Percentiles rank a stretch among this genome's conserved stretches.
Conservation (phyloP, 768 basidiomycete species). For the Suillus weaverae region DNA sequence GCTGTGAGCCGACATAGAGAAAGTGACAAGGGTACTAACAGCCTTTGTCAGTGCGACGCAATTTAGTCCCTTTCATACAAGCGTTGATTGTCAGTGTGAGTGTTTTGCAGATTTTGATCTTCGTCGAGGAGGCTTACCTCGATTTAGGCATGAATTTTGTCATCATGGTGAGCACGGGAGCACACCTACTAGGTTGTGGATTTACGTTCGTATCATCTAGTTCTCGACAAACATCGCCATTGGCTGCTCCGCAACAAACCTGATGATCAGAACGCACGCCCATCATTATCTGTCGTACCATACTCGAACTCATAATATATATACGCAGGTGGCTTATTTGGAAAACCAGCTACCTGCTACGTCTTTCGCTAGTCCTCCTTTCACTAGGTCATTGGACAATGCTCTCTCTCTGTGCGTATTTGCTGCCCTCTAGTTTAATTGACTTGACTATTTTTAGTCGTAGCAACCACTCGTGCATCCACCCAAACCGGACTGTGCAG, state of each 20-base stretch:
- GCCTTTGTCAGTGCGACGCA: neutral
- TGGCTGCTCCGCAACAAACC: conserved; percentile 1
- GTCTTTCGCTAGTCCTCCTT: neutral
- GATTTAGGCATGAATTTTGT: neutral
- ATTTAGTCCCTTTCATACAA: neutral
- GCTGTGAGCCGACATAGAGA: neutral
- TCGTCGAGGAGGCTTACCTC: neutral
- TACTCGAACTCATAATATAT: neutral
- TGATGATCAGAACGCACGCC: neutral
- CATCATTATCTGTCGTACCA: neutral
- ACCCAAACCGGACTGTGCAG: neutral
- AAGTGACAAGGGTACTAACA: neutral
- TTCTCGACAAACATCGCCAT: neutral
- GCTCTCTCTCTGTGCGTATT: neutral
- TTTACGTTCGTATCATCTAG: neutral
- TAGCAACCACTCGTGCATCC: neutral
- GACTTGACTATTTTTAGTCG: neutral
- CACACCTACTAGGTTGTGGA: no score
- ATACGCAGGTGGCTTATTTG: conserved; percentile 1
- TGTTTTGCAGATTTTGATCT: neutral
- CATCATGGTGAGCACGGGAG: neutral
- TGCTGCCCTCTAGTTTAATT: no score
- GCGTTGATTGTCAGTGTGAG: neutral
- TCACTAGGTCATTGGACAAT: neutral
- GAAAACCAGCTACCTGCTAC: neutral